These are phyloP conservation scores for Abelmoschus esculentus DNA, from an alignment of 345 rosid genomes.

Conservation along the genomic window DNA sequence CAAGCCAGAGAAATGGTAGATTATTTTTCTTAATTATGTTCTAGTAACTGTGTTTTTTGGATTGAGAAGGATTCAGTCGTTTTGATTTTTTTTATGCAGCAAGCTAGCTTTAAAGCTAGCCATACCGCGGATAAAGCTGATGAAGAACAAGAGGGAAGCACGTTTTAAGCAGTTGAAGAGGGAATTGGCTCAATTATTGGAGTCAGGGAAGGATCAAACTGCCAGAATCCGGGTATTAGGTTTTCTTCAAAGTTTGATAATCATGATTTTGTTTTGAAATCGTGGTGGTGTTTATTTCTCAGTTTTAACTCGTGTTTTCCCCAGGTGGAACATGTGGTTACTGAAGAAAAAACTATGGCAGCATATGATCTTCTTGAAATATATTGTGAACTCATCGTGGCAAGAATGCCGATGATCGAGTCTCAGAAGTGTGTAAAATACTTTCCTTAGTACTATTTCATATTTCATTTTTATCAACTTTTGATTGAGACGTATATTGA, in stretches of 20 bases:
- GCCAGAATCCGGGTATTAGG: conserved; percentile 66
- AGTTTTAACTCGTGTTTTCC: neutral
- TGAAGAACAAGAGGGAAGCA: conserved; percentile 63
- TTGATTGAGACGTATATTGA: too few species aligned
- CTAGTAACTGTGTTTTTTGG: conserved; percentile 2
- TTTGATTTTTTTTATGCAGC: conserved; percentile 32
- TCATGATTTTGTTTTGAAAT: neutral
- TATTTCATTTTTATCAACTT: neutral
- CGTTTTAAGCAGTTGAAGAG: conserved; percentile 63
- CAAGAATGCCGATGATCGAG: conserved; percentile 72
- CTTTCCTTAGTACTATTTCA: neutral
- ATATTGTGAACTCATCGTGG: conserved; percentile 65
- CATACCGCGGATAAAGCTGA: conserved; percentile 58
- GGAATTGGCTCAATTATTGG: conserved; percentile 71
- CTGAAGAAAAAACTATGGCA: conserved; percentile 84
- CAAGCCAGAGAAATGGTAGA: conserved; percentile 86
- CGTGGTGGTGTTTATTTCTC: neutral
- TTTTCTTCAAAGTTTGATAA: neutral
- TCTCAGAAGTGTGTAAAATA: conserved; percentile 59
- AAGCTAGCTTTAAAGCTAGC: conserved; percentile 72
- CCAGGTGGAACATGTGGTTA: conserved; percentile 88
- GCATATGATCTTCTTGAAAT: conserved; percentile 77
- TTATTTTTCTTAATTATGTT: neutral
- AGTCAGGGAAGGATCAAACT: conserved; percentile 69
- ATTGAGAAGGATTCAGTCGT: neutral